Evolutionary conservation across 2,329 filamentous ascomycete species (phyloP).

Genomic region (Claviceps maximensis): DNA sequence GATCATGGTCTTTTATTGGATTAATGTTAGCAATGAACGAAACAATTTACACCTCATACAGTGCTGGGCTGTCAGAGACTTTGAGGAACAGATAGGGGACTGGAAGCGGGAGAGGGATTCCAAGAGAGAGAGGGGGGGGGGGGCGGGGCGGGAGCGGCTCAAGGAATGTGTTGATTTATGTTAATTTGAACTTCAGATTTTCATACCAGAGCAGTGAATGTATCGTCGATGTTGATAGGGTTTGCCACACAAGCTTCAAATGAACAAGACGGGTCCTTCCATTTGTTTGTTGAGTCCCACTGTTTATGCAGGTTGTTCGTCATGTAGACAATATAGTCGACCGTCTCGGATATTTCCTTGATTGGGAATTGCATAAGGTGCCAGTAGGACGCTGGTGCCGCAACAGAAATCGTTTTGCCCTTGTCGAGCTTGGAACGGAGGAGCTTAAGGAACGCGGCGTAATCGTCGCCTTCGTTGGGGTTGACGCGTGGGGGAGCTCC

Average conservation of each 20-base stretch:
- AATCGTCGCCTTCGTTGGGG: background rate
- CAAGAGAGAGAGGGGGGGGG: background rate
- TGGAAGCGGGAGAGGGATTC: too few relatives aligned
- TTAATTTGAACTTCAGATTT: background rate
- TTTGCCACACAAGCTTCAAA: conserved; percentile 1
- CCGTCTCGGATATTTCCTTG: conserved; percentile 9
- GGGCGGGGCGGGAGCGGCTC: too few relatives aligned
- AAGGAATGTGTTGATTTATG: too few relatives aligned
- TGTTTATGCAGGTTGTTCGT: conserved; percentile 20
- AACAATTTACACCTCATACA: background rate
- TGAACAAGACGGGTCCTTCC: background rate
- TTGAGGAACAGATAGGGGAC: too few relatives aligned
- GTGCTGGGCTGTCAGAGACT: too few relatives aligned
- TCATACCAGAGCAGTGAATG: conserved; percentile 2
- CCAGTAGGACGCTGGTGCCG: conserved; percentile 20
- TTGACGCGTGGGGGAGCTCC: background rate
- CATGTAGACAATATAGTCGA: conserved; percentile 24
- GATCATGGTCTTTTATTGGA: background rate
- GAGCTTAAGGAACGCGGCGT: background rate
- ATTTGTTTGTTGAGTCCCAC: conserved; percentile 13
- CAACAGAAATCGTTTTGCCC: conserved; percentile 16
- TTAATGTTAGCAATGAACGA: background rate
- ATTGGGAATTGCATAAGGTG: conserved; percentile 20
- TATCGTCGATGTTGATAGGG: conserved; percentile 15
- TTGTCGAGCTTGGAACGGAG: conserved; percentile 2